Base-by-base conservation (phyloP, 352 stramenopile genomes). In the Phytophthora litchii region DNA sequence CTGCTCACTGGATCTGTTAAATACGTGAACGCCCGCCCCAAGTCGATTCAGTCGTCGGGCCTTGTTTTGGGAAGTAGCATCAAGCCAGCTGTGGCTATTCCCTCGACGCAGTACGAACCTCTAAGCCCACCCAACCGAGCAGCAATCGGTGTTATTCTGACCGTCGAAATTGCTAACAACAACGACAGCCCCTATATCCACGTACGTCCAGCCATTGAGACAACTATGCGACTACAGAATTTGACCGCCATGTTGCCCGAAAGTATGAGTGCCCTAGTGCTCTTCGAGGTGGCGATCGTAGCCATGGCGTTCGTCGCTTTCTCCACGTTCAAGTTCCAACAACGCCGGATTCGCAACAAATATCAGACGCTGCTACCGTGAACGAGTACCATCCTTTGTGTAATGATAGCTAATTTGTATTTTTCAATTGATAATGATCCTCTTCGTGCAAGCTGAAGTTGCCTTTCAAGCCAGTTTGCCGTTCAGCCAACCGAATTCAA, bases 11-110 rank as follows among this genome's bases (percentile, higher is more conserved):
- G 67, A 0, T 69, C 64, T 1, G 43, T 83, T 27, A 60, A 51
- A 17, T 86, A 83, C 45, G 70, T 73, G 21, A 64, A 64, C 20
- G 42, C 32, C 5, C 60, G 44, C n/a, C 76, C 76, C 0, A 65
- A 62, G 45, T 60, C 49, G n/a, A 74, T 83, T 25, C 43, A 67
- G 34, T 53, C 55, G 6, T 60, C 61, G n/a, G 48, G 56, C 35
- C 17, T 74, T 23, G 53, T 74, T 20, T 35, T 62, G 11, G 44
- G 54, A 19, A 60, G 41, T 32, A 70, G 53, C 35, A 38, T 64
- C 25, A 40, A 63, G 13, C 54, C 42, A 34, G 62, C 54, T 9
- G 38, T 63, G 32, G 34, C n/a, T 3, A 41, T 60, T 25, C 43
- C 52, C 1, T 25, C 32, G 25, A 32, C 36, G 13, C 12, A 47